Conservation (phyloP, 352 stramenopile genomes). For the Globisporangium takayamanum region DNA sequence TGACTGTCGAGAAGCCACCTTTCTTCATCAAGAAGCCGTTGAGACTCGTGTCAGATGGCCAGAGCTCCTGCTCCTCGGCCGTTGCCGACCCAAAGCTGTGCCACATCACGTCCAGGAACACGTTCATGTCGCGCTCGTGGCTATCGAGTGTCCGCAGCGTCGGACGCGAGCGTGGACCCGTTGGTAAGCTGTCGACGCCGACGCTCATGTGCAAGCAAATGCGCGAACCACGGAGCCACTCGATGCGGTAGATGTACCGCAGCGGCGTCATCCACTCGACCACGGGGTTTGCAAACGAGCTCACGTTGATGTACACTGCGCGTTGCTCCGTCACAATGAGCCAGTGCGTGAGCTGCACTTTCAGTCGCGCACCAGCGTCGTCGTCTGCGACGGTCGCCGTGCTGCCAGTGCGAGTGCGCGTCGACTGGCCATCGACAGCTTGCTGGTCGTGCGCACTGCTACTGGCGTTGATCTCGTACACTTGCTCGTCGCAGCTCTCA, state of each 20-base stretch:
- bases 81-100: conserved; percentile 78
- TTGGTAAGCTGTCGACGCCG: conserved; percentile 78
- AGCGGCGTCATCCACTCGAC: conserved; percentile 88
- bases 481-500: conserved; percentile 68
- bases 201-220: conserved; percentile 80
- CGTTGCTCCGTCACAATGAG: conserved; percentile 85
- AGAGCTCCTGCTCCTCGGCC: conserved; percentile 83
- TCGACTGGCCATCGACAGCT: too few species aligned
- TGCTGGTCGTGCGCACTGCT: neutral
- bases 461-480: conserved; percentile 21
- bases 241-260: conserved; percentile 79
- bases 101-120: conserved; percentile 87
- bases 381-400: conserved; percentile 5
- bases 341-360: conserved; percentile 79
- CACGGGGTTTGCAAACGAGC: conserved; percentile 62
- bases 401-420: too few species aligned
- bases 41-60: conserved; percentile 84
- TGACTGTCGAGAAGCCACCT: conserved; percentile 68
- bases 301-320: conserved; percentile 82
- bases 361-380: conserved; percentile 36
- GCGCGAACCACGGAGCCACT: conserved; percentile 54
- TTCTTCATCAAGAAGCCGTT: conserved; percentile 85
- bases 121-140: conserved; percentile 83
- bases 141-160: conserved; percentile 62
- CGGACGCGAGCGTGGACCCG: conserved; percentile 60